A percentile compares a stretch with the other conserved stretches of the same genome.
phyloP scores from a whole-genome alignment of 805 yeast species.

The Sugiyamaella americana region DNA sequence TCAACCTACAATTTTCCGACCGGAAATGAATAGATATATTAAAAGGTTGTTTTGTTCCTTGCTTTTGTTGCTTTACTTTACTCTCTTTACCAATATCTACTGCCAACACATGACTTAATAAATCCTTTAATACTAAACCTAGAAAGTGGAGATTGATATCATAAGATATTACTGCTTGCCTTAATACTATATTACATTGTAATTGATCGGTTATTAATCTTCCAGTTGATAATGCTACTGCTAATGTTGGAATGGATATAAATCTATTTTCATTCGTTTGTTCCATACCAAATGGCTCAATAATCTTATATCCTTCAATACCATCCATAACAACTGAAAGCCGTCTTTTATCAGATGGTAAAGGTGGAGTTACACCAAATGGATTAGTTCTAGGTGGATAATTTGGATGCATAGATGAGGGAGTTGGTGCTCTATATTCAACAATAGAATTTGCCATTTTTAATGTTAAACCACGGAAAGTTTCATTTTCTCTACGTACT shows the following conservation, averaged over 20 bases:
- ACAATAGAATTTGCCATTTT: slow-evolving; percentile 17
- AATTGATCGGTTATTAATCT: slow-evolving; percentile 6
- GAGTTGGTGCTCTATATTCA: slow-evolving; percentile 14
- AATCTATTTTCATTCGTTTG: slow-evolving; percentile 19
- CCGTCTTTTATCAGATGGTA: slow-evolving; percentile 19
- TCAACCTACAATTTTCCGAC: slow-evolving; percentile 29
- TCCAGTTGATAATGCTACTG: slow-evolving; percentile 17
- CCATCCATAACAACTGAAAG: slow-evolving; percentile 24
- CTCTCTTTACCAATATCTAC: neutral
- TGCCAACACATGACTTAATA: slow-evolving; percentile 39
- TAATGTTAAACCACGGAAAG: slow-evolving; percentile 20
- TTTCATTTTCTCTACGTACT: slow-evolving; percentile 11
- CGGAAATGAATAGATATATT: slow-evolving; percentile 26
- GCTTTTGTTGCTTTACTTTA: neutral
- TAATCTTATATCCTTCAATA: slow-evolving; percentile 21
- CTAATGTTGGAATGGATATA: slow-evolving; percentile 25
- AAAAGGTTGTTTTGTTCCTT: neutral
- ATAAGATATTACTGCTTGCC: slow-evolving; percentile 22
- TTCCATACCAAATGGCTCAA: slow-evolving; percentile 24
- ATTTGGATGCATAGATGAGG: neutral
- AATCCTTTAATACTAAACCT: slow-evolving; percentile 39
- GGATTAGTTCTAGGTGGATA: neutral
- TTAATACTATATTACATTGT: slow-evolving; percentile 21
- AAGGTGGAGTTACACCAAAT: neutral
- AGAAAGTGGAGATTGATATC: slow-evolving; percentile 40